phyloP scores from a whole-genome alignment of 2,329 filamentous ascomycete genomes.

The Sarocladiaceae sp. region DNA sequence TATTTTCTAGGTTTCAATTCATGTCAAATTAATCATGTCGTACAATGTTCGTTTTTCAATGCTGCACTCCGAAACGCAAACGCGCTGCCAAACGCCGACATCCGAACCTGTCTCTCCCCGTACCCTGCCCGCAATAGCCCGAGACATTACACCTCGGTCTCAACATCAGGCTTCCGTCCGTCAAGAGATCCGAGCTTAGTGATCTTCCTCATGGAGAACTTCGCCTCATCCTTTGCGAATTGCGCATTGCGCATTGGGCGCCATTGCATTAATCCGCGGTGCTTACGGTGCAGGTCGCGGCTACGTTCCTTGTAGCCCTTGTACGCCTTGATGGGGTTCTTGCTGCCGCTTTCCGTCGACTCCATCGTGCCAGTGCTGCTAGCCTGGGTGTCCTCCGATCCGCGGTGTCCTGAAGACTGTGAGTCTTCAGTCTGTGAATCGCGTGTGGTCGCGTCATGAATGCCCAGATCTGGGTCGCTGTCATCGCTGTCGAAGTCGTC shows the following conservation, averaged over 20 bases:
- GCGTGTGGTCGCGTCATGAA: conserved; percentile 48
- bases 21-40: too few species aligned
- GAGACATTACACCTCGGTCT: conserved; percentile 71
- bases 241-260: conserved; percentile 78
- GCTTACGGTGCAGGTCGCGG: conserved; percentile 76
- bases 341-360: conserved; percentile 31
- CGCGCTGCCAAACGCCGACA: not conserved
- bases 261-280: conserved; percentile 94
- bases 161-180: conserved; percentile 81
- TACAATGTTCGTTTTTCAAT: too few species aligned
- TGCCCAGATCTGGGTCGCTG: conserved; percentile 49
- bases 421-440: conserved; percentile 23
- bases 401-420: conserved; percentile 19
- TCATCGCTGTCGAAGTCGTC: conserved; percentile 33
- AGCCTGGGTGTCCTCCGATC: conserved; percentile 38
- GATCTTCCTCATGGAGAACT: conserved; percentile 70
- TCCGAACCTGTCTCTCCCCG: not conserved
- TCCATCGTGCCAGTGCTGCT: conserved; percentile 25
- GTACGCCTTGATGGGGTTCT: conserved; percentile 52
- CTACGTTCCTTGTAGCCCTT: conserved; percentile 65
- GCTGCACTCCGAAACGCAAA: too few species aligned
- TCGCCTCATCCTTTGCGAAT: conserved; percentile 85
- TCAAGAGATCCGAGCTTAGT: conserved; percentile 73
- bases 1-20: too few species aligned
- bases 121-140: too few species aligned